Conservation (phyloP, 1,139 yeast genomes). For the Pichia sorboxylosa region DNA sequence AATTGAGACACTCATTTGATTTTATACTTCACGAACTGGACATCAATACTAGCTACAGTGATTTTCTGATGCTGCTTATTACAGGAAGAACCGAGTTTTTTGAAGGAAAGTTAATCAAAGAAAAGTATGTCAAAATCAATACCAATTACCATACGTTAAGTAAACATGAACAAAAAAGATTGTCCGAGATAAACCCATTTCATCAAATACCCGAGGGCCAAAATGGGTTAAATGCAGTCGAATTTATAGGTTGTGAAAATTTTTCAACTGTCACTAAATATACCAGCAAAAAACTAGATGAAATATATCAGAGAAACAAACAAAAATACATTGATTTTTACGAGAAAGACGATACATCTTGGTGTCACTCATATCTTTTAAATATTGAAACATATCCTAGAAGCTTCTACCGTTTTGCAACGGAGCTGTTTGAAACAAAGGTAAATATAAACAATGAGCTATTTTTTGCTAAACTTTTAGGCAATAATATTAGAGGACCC, state of each 20-base stretch:
- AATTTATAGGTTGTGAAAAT: neutral
- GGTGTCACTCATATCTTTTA: neutral
- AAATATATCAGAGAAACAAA: neutral
- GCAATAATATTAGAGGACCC: neutral
- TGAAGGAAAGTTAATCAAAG: neutral
- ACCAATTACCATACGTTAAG: no score
- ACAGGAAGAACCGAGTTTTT: no score
- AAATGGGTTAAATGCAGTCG: neutral
- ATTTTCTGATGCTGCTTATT: conserved; percentile 1
- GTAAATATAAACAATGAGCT: neutral
- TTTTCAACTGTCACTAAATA: neutral
- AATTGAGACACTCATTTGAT: conserved; percentile 2
- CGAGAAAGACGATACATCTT: neutral
- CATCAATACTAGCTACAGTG: conserved; percentile 1
- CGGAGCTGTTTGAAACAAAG: neutral
- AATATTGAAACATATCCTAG: neutral
- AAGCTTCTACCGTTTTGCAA: neutral
- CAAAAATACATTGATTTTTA: neutral
- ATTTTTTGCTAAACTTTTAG: neutral
- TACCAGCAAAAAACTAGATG: neutral
- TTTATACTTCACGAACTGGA: conserved; percentile 1
- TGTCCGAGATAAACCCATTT: neutral
- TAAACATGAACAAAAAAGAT: neutral
- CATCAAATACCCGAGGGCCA: neutral
- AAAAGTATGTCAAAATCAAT: neutral